Conservation (phyloP, 257 asterid genomes). For the Rubia yunnanensis region DNA sequence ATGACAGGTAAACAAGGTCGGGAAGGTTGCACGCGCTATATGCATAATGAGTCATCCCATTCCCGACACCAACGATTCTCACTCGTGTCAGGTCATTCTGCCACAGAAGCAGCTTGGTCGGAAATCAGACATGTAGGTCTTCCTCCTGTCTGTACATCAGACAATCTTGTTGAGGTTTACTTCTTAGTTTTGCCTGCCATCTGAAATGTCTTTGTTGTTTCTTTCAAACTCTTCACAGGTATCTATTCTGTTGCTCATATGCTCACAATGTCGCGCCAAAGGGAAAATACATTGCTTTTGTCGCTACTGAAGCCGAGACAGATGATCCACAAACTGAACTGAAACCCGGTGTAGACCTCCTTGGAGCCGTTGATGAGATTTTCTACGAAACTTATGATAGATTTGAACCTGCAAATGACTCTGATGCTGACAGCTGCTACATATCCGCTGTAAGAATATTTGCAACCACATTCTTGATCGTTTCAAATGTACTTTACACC, state of each 20-base stretch:
- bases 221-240: conserved; percentile 35
- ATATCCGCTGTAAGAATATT: conserved; percentile 48
- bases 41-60: conserved; percentile 98
- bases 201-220: background rate
- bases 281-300: conserved; percentile 84
- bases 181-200: too few relatives aligned
- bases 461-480: background rate
- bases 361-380: conserved; percentile 85
- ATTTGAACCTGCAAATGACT: conserved; percentile 49
- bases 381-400: conserved; percentile 81
- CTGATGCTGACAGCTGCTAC: conserved; percentile 54
- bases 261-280: conserved; percentile 92
- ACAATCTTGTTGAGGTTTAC: conserved; percentile 58
- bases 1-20: conserved; percentile 72
- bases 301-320: conserved; percentile 80
- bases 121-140: conserved; percentile 82
- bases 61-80: conserved; percentile 86
- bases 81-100: conserved; percentile 91
- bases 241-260: conserved; percentile 91
- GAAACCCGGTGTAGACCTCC: conserved; percentile 90
- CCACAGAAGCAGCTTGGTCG: conserved; percentile 99
- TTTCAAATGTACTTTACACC: too few relatives aligned
- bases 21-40: conserved; percentile 87
- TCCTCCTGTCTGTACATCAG: conserved; percentile 39
- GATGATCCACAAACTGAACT: conserved; percentile 79